phyloP scores from a whole-genome alignment of 257 asterid genomes.

The Solanum pinnatisectum region DNA sequence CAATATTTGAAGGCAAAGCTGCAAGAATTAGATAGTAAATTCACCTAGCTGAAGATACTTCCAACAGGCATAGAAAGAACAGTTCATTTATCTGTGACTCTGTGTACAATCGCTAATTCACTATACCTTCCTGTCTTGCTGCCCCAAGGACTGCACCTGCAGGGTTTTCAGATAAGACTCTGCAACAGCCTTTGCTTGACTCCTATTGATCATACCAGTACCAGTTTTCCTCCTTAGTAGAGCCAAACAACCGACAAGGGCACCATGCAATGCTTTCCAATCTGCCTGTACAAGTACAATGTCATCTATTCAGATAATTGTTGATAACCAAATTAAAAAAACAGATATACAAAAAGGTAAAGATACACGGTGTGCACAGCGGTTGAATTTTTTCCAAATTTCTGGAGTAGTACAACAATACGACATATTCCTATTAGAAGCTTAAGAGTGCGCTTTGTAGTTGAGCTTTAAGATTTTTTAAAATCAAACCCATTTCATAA shows the following conservation, averaged over 20 bases:
- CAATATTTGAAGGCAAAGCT: conserved; percentile 88
- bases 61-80: neutral
- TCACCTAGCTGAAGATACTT: neutral
- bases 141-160: conserved; percentile 84
- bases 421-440: neutral
- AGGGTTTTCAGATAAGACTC: conserved; percentile 44
- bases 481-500: neutral
- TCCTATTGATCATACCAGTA: conserved; percentile 42
- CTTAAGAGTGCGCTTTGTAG: neutral
- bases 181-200: conserved; percentile 67
- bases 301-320: conserved; percentile 17
- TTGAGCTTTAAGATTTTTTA: neutral
- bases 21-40: conserved; percentile 23
- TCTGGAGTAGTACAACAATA: neutral
- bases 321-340: neutral
- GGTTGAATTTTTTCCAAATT: neutral
- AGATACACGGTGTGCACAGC: neutral
- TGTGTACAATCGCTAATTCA: neutral
- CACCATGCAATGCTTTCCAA: conserved; percentile 95
- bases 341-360: neutral
- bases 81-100: neutral
- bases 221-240: conserved; percentile 61
- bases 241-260: conserved; percentile 90
- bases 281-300: conserved; percentile 58
- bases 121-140: conserved; percentile 79